Base-by-base conservation (phyloP, 257 asterid species). In the Solanum peruvianum region DNA sequence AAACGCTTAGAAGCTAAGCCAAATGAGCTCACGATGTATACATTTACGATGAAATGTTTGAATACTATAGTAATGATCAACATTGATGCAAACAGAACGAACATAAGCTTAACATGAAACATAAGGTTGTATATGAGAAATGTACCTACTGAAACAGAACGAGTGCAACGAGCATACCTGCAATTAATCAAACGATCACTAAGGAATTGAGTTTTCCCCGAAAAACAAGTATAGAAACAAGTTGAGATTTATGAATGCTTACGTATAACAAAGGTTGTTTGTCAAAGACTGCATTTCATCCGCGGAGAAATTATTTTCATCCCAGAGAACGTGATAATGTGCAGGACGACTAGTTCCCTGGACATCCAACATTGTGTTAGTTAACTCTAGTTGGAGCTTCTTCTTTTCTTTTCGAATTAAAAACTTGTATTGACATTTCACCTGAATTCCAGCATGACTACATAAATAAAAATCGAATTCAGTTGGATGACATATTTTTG, bases 401-500 rank as follows among this genome's bases (percentile, higher is more conserved):
- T 25, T 76, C 0, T 27, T 27, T 78, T 25, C 41, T 21, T 25
- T 45, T 33, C 39, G 2, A 78, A 45, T 3, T 33, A 70, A 16
- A 70, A 33, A 33, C 44, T 31, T 33, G 77, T 70, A 70, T 70
- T 1, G 47, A 3, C 16, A 78, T 29, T 56, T 88, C 90, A 95
- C 98, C 99, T 97, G 98, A 92, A 97, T 95, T 60, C 98, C 99
- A 67, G 99, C 98, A 90, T 97, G 99, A 90, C 99, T 97, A 52
- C 99, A 97, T 13, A 97, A 94, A 86, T 97, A 97, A 87, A 97
- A 97, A 91, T 95, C 99, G 11, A 97, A 97, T 82, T 97, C 99
- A 7, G 98, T 92, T 13, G 99, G 99, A 88, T 97, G 99, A 87
- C 99, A 97, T 87, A 97, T 97, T 92, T 97, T 97, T 25, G 99